A percentile compares a stretch with the other conserved stretches of the same genome.
phyloP scores from a whole-genome alignment of 106 monocot species.

The Dendrobium nobile region DNA sequence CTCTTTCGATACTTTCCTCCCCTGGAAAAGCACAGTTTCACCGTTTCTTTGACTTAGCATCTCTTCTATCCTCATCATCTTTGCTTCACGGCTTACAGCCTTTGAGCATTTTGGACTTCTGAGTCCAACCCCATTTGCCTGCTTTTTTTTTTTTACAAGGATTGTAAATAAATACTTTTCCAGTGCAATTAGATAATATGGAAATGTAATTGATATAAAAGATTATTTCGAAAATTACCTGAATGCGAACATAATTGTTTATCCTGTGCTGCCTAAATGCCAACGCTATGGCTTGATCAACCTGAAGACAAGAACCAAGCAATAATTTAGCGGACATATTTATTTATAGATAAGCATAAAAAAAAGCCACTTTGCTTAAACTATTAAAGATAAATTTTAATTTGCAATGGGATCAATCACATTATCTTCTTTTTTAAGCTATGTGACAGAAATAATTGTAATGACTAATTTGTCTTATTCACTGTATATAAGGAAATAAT shows the following conservation, averaged over 20 bases:
- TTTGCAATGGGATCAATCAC: too few species aligned
- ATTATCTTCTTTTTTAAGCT: too few species aligned
- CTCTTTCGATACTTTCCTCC: conserved; percentile 10
- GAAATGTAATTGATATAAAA: neutral
- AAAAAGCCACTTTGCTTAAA: too few species aligned
- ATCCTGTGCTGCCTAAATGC: conserved; percentile 50
- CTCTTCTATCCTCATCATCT: neutral
- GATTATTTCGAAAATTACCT: conserved; percentile 21
- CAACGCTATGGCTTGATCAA: conserved; percentile 75
- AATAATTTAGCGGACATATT: neutral
- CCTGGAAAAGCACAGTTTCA: conserved; percentile 18
- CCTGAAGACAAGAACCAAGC: conserved; percentile 17
- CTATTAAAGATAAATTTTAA: too few species aligned
- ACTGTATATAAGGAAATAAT: too few species aligned
- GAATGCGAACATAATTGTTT: conserved; percentile 70
- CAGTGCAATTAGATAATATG: neutral
- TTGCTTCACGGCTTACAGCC: neutral
- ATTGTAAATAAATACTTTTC: neutral
- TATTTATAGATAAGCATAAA: too few species aligned
- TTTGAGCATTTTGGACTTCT: neutral
- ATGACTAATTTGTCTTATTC: too few species aligned
- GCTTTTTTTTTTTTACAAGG: neutral
- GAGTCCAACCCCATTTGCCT: neutral
- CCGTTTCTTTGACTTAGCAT: conserved; percentile 10
- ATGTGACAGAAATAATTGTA: too few species aligned